Base-by-base conservation (phyloP, 2,329 filamentous ascomycete species). In the Apiospora aurea region DNA sequence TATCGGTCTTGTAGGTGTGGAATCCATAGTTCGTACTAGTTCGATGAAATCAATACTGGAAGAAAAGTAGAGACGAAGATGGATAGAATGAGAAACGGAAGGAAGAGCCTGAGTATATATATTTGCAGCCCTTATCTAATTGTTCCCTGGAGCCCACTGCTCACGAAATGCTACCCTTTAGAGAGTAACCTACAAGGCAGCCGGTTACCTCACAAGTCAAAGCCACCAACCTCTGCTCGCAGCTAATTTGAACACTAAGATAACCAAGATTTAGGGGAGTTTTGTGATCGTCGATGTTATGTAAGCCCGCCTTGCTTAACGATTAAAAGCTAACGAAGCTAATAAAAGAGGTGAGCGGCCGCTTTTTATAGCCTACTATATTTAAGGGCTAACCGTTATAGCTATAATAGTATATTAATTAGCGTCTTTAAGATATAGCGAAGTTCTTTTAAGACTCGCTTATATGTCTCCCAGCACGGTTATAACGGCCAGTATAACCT, bases 201-300 rank as follows among this genome's bases (percentile, higher is more conserved):
- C 49, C 24, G 49, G 49, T 16, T 53, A 53, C 49, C 49, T 53
- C 49, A 53, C 49, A 53, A 53, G 49, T 53, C 49, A 53, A 53
- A 53, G 49, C 49, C 49, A 53, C 24, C 1, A 16, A 29, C 13
- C 29, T 29, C 51, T 53, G n/a, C n/a, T 53, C 51, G 24, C 24
- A 53, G 51, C 51, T 13, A 53, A 53, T 24, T 53, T 53, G 2
- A 53, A 53, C 24, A 53, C 49, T 24, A 53, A 29, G 24, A 29
- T 14, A 53, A 53, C 49, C 24, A 29, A 53, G 14, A 14, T 53
- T 73, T 72, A 16, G 73, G 72, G 69, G 78, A 80, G 21, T 76
- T 73, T 67, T 76, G 77, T 43, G 61, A 53, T 53, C 49, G 49
- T 53, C 13, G 11, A 53, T 53, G 49, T 53, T 24, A 29, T 53